Evolutionary conservation across 306 rosid genomes (phyloP), one percentile per base, ranked within the genome.

Genomic region (Castanea crenata): DNA sequence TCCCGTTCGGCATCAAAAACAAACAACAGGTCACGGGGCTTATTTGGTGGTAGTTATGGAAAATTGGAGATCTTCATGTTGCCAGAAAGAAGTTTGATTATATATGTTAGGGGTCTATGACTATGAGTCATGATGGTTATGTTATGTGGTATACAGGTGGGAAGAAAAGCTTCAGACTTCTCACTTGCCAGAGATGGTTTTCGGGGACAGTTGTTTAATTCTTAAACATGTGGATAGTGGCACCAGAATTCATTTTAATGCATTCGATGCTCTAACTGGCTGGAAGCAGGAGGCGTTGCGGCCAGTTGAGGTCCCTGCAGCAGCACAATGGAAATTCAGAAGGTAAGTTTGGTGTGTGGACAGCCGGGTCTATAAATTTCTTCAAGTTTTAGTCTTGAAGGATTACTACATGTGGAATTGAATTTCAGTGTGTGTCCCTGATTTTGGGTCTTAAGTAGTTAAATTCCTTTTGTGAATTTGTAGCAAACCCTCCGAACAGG

Each of bases 271-370:
- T 78, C 85, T 95, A 6, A 38, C 83, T 83, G 98, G 96, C 9
- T 95, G 99, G 99, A 95, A 95, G 82, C 79, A 90, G 89, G 99
- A 95, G 80, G 98, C 96, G 13, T 85, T 93, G 89, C 99, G 96
- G 0, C 97, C 99, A 0, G 98, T 95, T 78, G 97, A 95, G 76
- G 99, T 95, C 78, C 99, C 98, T 18, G 99, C 99, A 3, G 99
- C 99, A 11, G 99, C 96, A 52, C 64, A 95, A 79, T 95, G 99
- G 99, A 95, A 95, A 82, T 95, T 95, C 81, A 84, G 99, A 81
- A 76, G 94, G 99, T 89, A 77, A 70, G 64, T 12, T 38, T 41
- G 10, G n/a, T 55, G 16, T 67, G 46, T 4, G 23, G 16, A 29
- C 5, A 55, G 23, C 63, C 44, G 35, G 49, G 14, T 55, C 14